Evolutionary conservation across 1,284 basidiomycete genomes (phyloP).

Genomic region (Ustilago sp.): DNA sequence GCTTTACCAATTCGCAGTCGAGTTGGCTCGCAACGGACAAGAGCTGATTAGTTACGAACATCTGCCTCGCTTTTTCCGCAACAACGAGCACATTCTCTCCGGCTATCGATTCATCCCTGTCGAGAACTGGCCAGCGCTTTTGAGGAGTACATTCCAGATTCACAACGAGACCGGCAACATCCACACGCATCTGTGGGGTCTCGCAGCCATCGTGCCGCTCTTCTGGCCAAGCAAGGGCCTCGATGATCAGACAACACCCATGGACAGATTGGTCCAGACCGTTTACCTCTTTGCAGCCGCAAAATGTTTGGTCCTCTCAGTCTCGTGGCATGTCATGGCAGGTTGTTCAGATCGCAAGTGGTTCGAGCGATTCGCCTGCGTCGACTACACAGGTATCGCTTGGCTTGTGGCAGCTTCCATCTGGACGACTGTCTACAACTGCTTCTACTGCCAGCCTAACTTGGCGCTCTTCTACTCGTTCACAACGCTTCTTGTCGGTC

Average conservation of each 20-base stretch:
- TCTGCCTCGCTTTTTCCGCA: slow-evolving; percentile 65
- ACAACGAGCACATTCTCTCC: slow-evolving; percentile 67
- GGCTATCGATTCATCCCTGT: slow-evolving; percentile 69
- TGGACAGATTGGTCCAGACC: slow-evolving; percentile 66
- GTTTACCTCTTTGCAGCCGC: slow-evolving; percentile 67
- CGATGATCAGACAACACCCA: slow-evolving; percentile 64
- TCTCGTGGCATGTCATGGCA: slow-evolving; percentile 69
- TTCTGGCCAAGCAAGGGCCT: slow-evolving; percentile 65
- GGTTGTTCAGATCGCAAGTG: slow-evolving; percentile 65
- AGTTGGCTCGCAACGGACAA: slow-evolving; percentile 61
- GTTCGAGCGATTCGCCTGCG: slow-evolving; percentile 67
- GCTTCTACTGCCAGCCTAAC: slow-evolving; percentile 69
- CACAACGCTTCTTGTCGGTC: slow-evolving; percentile 61
- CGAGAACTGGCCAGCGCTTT: slow-evolving; percentile 54
- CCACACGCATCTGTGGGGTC: slow-evolving; percentile 65
- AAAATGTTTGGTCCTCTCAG: slow-evolving; percentile 64
- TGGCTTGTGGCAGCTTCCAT: slow-evolving; percentile 68
- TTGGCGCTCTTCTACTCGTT: slow-evolving; percentile 62
- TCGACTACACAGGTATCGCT: slow-evolving; percentile 68
- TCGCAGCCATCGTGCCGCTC: slow-evolving; percentile 58
- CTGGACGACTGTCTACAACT: slow-evolving; percentile 67
- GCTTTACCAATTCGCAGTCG: slow-evolving; percentile 60
- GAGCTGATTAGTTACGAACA: slow-evolving; percentile 62
- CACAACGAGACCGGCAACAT: slow-evolving; percentile 70
- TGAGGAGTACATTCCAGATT: slow-evolving; percentile 65